phyloP scores from a whole-genome alignment of 2,329 filamentous ascomycete species.

The Fusarium sp. region DNA sequence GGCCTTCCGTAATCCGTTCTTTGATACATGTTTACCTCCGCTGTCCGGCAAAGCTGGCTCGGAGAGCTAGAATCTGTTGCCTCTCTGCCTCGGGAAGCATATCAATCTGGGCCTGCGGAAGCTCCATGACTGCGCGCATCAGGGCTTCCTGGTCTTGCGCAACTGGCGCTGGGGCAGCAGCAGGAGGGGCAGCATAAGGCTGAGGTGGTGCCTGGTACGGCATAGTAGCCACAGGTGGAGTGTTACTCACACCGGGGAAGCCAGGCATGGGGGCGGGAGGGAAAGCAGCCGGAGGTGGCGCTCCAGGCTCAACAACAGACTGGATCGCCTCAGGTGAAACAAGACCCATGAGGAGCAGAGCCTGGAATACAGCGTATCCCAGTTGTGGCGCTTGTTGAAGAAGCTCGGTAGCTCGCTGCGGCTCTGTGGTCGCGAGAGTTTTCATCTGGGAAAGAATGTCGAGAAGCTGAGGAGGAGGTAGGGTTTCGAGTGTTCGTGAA shows the following conservation, averaged over 20 bases:
- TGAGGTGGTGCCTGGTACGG: conserved; percentile 61
- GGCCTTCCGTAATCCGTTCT: neutral
- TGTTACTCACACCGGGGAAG: conserved; percentile 47
- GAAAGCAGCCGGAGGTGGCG: conserved; percentile 55
- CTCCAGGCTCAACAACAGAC: conserved; percentile 77
- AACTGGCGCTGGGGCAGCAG: conserved; percentile 50
- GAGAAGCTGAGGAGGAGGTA: conserved; percentile 89
- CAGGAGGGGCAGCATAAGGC: conserved; percentile 52
- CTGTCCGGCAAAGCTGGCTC: conserved; percentile 69
- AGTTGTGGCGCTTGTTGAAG: conserved; percentile 91
- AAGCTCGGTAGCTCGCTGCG: conserved; percentile 85
- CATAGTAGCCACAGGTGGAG: conserved; percentile 60
- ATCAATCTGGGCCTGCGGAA: conserved; percentile 85
- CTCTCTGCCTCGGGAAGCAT: conserved; percentile 79
- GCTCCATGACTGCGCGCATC: conserved; percentile 82
- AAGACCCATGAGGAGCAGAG: conserved; percentile 90
- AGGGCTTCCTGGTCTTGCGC: conserved; percentile 75
- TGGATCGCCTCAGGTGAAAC: conserved; percentile 87
- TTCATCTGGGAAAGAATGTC: conserved; percentile 97
- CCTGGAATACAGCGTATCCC: conserved; percentile 94
- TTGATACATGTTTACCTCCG: conserved; percentile 45
- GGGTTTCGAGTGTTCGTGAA: conserved; percentile 86
- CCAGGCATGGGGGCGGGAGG: conserved; percentile 52
- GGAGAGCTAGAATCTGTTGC: conserved; percentile 81
- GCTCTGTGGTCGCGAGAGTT: conserved; percentile 83